These are phyloP conservation scores for Stenocarpella maydis DNA, from an alignment of 2,329 filamentous ascomycete genomes.

Conservation along the genomic window DNA sequence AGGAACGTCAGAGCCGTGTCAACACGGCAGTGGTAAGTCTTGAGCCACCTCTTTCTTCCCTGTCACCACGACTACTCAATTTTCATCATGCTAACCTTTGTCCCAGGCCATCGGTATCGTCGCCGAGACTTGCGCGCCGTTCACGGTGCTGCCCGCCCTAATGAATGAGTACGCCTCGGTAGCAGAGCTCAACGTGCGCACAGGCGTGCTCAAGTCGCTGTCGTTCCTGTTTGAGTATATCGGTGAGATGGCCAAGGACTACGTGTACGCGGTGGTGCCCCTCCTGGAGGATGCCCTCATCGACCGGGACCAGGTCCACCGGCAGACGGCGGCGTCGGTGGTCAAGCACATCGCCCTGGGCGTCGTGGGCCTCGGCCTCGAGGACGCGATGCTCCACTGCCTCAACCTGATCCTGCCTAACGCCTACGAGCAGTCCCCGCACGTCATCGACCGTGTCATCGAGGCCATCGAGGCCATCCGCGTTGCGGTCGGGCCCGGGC, in stretches of 20 bases:
- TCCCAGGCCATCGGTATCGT: conserved; percentile 88
- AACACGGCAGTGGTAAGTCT: conserved; percentile 80
- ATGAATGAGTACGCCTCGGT: conserved; percentile 98
- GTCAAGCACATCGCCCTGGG: conserved; percentile 98
- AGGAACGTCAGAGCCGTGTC: conserved; percentile 97
- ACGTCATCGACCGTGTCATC: conserved; percentile 97
- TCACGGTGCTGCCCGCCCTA: conserved; percentile 95
- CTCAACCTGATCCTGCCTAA: conserved; percentile 97
- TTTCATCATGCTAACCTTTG: conserved; percentile 5
- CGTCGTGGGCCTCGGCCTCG: conserved; percentile 95
- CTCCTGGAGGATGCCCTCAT: conserved; percentile 96
- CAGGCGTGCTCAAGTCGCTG: conserved; percentile 95
- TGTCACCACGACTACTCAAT: too few relatives aligned
- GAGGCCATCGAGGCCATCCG: conserved; percentile 97
- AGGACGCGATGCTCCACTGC: conserved; percentile 97
- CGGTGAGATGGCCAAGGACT: conserved; percentile 99
- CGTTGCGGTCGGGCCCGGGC: conserved; percentile 88
- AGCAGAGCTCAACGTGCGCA: conserved; percentile 97
- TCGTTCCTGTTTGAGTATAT: conserved; percentile 99
- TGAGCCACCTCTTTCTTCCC: neutral
- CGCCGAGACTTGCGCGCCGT: conserved; percentile 96
- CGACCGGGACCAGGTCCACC: conserved; percentile 96
- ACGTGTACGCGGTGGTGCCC: conserved; percentile 97
- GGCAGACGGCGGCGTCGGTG: conserved; percentile 93
- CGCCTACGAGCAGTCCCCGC: conserved; percentile 95